Percentiles rank a stretch among this genome's conserved stretches.
phyloP scores from a whole-genome alignment of 73 alveolate genomes.

The Paramecium octaurelia region DNA sequence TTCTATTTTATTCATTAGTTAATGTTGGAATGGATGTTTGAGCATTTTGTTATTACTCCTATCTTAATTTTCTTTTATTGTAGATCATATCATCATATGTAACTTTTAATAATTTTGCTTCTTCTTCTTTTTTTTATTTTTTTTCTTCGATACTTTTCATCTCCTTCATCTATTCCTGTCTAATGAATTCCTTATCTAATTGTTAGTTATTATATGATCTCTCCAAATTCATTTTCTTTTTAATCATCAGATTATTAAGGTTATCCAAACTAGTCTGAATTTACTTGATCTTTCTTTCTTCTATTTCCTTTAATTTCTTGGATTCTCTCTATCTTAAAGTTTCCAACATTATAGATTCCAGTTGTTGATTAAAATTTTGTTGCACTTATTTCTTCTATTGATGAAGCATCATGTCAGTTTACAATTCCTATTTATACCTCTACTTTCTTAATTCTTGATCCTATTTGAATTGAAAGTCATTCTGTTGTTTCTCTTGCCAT shows the following conservation, averaged over 20 bases:
- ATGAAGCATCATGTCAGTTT: conserved; percentile 28
- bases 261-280: background rate
- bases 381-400: background rate
- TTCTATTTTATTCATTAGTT: background rate
- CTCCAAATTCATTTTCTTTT: conserved; percentile 23
- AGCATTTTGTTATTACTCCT: background rate
- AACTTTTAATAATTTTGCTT: background rate
- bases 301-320: conserved; percentile 4
- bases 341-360: background rate
- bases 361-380: background rate
- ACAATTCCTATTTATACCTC: background rate
- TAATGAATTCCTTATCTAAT: background rate
- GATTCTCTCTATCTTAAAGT: conserved; percentile 19
- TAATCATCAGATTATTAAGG: background rate
- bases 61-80: background rate
- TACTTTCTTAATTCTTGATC: background rate
- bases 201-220: background rate
- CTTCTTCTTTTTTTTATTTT: background rate
- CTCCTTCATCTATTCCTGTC: background rate
- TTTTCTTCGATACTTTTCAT: background rate
- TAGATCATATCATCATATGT: background rate
- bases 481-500: background rate
- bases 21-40: background rate
- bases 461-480: background rate
- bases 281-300: background rate